Conservation (phyloP, 2,329 filamentous ascomycete species). For the Trichoderma brevicompactum region DNA sequence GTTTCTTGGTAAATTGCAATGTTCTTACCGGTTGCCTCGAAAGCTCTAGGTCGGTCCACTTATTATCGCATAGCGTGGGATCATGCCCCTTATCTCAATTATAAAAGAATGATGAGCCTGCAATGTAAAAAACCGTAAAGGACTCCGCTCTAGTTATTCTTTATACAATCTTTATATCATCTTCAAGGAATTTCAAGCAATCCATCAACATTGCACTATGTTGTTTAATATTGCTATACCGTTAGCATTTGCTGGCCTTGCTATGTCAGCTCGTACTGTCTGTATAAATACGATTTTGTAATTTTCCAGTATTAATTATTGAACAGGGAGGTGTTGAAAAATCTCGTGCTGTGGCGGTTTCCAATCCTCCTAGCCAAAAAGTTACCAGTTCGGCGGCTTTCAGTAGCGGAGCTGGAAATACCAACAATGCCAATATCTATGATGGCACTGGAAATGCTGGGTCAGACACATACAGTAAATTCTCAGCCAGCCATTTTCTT, state of each 20-base stretch:
- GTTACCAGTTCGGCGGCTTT: conserved; percentile 15
- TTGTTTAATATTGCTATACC: background rate
- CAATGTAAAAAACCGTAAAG: no score
- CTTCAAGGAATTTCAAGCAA: no score
- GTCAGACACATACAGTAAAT: conserved; percentile 13
- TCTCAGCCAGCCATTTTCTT: background rate
- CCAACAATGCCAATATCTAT: conserved; percentile 14
- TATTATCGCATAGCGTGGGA: no score
- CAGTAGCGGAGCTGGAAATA: conserved; percentile 19
- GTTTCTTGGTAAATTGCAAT: background rate
- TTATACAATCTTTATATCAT: no score
- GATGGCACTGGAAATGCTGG: conserved; percentile 16
- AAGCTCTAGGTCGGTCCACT: background rate
- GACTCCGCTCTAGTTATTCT: no score
- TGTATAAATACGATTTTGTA: background rate
- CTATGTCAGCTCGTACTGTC: background rate
- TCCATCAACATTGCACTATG: background rate
- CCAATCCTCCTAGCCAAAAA: conserved; percentile 13
- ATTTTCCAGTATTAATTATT: background rate
- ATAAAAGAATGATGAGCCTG: background rate
- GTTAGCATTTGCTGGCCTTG: background rate
- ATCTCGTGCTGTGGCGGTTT: background rate
- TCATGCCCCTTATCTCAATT: no score
- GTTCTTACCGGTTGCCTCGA: background rate
- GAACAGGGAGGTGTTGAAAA: background rate